phyloP scores from a whole-genome alignment of 1,139 yeast species.

The Diutina mesorugosa region DNA sequence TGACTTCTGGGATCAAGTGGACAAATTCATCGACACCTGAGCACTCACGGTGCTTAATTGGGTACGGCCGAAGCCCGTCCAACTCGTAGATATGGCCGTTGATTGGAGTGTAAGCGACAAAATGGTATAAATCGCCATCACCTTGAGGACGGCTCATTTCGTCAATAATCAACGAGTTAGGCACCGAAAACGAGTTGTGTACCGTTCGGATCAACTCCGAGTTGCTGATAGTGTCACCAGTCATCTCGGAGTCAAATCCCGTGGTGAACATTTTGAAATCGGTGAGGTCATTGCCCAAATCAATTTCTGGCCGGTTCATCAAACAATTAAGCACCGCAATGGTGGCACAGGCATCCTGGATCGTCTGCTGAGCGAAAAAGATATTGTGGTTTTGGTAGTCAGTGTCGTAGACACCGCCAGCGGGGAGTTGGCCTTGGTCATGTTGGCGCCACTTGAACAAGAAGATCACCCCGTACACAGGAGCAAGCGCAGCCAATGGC shows the following conservation, averaged over 20 bases:
- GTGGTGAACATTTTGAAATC: slow-evolving; percentile 39
- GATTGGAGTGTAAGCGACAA: slow-evolving; percentile 40
- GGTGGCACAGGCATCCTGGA: slow-evolving; percentile 69
- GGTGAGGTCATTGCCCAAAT: slow-evolving; percentile 36
- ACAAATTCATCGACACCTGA: slow-evolving; percentile 27
- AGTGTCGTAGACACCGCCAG: slow-evolving; percentile 32
- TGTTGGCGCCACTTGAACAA: slow-evolving; percentile 41
- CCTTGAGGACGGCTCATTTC: slow-evolving; percentile 18
- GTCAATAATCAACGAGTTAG: slow-evolving; percentile 36
- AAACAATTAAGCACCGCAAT: slow-evolving; percentile 57
- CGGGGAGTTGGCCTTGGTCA: slow-evolving; percentile 19
- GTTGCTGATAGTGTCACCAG: slow-evolving; percentile 54
- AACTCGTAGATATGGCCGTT: slow-evolving; percentile 46
- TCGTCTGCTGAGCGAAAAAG: slow-evolving; percentile 56
- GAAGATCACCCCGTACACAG: slow-evolving; percentile 50
- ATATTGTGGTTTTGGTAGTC: slow-evolving; percentile 23
- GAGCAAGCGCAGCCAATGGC: slow-evolving; percentile 24
- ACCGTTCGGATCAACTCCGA: slow-evolving; percentile 45
- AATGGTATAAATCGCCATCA: slow-evolving; percentile 42
- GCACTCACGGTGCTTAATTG: slow-evolving; percentile 41
- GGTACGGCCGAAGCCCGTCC: slow-evolving; percentile 51
- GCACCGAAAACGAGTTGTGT: slow-evolving; percentile 56
- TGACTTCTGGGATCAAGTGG: slow-evolving; percentile 26
- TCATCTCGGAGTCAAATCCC: slow-evolving; percentile 43
- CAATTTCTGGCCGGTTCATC: slow-evolving; percentile 24